phyloP scores from a whole-genome alignment of 441 rosid species.

The Adansonia rubrostipa region DNA sequence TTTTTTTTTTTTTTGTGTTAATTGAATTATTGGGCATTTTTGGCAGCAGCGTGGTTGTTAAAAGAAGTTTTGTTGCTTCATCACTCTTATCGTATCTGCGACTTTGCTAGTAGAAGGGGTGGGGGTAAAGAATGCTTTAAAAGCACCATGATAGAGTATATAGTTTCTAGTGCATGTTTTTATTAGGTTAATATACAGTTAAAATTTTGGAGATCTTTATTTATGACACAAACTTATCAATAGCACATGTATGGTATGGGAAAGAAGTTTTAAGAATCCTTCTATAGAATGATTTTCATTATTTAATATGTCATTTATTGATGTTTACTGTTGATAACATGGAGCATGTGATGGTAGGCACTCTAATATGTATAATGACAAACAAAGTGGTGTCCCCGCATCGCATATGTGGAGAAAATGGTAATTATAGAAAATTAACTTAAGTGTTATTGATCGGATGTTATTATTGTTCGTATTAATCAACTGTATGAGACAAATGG shows the following conservation, averaged over 20 bases:
- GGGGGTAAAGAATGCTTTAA: background rate
- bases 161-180: background rate
- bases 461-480: background rate
- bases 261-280: background rate
- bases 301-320: background rate
- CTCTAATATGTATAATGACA: background rate
- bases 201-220: slow-evolving; percentile 8
- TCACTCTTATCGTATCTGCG: background rate
- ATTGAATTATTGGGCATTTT: background rate
- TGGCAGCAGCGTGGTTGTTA: background rate
- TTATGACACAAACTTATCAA: background rate
- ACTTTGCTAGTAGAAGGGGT: background rate
- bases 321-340: background rate
- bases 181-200: slow-evolving; percentile 1
- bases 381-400: background rate
- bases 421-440: background rate
- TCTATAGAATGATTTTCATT: background rate
- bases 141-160: slow-evolving; percentile 3
- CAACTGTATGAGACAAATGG: background rate
- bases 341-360: background rate
- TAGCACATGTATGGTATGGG: background rate
- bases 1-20: background rate
- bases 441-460: background rate
- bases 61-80: slow-evolving; percentile 6
- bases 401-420: background rate